Conservation (phyloP, 2,329 filamentous ascomycete species). For the Leptographium flavum region DNA sequence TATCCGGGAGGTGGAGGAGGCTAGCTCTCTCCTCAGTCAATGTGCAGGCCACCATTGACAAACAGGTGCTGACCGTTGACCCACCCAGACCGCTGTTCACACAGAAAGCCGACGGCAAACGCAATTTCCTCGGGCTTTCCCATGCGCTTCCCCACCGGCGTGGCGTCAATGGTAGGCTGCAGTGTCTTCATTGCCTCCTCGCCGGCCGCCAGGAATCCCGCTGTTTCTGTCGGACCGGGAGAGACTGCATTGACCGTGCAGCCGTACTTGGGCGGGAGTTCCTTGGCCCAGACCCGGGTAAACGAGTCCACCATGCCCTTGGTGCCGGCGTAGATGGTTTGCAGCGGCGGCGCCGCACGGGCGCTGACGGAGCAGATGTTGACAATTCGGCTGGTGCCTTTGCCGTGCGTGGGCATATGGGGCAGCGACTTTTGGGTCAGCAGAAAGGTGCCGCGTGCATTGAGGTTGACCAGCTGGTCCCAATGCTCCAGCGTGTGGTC, state of each 20-base stretch:
- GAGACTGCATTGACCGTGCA: constrained; percentile 48
- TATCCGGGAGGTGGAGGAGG: too few species aligned
- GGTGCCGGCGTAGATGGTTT: constrained; percentile 10
- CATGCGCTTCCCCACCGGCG: constrained; percentile 26
- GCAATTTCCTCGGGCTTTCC: constrained; percentile 30
- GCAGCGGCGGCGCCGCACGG: constrained; percentile 14
- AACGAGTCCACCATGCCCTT: constrained; percentile 42
- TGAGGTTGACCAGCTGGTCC: constrained; percentile 38
- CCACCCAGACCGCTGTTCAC: constrained; percentile 29
- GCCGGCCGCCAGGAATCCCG: constrained; percentile 11
- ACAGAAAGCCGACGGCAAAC: constrained; percentile 29
- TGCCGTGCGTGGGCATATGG: constrained; percentile 24
- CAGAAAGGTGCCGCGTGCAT: constrained; percentile 38
- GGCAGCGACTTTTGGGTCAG: constrained; percentile 38
- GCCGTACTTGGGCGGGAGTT: constrained; percentile 36
- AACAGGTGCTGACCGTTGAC: constrained; percentile 25
- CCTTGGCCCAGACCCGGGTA: constrained; percentile 43
- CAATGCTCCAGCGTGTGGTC: constrained; percentile 35
- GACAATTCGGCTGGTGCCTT: constrained; percentile 38
- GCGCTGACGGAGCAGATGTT: constrained; percentile 43
- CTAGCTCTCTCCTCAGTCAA: constrained; percentile 6
- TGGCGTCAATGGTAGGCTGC: constrained; percentile 26
- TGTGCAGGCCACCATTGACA: constrained; percentile 15
- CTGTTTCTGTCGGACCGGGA: constrained; percentile 41
- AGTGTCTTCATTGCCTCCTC: constrained; percentile 26